Evolutionary conservation across 805 yeast genomes (phyloP), one percentile per base, ranked within the genome.

Genomic region (Yarrowia sp.): DNA sequence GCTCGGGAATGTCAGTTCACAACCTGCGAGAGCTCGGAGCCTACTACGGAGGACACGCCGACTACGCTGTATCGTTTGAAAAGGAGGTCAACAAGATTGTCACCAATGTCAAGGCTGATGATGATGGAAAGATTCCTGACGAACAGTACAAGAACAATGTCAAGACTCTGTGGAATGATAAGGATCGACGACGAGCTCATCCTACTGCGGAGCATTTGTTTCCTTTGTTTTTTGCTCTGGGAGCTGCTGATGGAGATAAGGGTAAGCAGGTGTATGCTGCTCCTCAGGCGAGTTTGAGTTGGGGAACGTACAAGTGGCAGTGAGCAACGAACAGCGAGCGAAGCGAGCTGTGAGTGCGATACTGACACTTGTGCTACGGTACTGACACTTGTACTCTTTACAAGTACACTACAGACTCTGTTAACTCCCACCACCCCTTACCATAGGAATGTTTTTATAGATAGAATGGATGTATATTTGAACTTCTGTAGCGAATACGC

Each of bases 1-100:
- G 85, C 65, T 86, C 92, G 0, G 96, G 96, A 6, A 86, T 88
- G 89, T 79, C 90, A 6, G 95, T 88, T 18, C 96, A 89, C 74
- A 89, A 89, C 71, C 78, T 89, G 51, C 68, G 84, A 43, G 92
- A 87, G 66, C 53, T 84, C n/a, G 73, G 78, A 50, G 64, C 69
- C 14, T 57, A 67, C 31, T 65, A 65, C 39, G 68, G 68, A 4
- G 70, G 69, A 8, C 68, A 68, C n/a, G 68, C 76, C 1, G 65
- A 78, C 66, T 83, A 86, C 2, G 88, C 87, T 71, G 83, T 76
- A 7, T 71, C 73, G 33, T 79, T 80, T 39, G 88, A 88, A 74
- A 84, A 84, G 69, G 68, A 72, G 2, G 65, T 82, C 8, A 71
- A 88, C 14, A 75, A 78, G 0, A 70, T 73, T 1, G 78, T 51